Base-by-base conservation (phyloP, 2,329 filamentous ascomycete genomes). In the Bretziella fagacearum region DNA sequence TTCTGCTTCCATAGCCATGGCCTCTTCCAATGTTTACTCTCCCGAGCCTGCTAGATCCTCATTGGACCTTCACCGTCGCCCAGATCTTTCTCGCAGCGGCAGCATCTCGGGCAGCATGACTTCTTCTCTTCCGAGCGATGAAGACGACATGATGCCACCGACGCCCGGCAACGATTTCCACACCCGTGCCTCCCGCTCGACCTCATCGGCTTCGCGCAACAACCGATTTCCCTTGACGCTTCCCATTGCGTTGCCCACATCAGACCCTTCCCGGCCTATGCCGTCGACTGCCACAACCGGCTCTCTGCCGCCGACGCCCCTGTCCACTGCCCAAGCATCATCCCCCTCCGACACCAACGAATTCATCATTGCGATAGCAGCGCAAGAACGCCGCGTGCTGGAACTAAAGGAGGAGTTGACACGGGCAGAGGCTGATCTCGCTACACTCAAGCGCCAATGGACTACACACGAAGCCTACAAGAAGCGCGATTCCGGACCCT, bases 351-450 rank as follows among this genome's bases (percentile, higher is more conserved):
- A 79, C 52, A 66, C 74, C 44, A 73, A 71, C 56, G 70, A 79
- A 44, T 83, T 95, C 56, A 78, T 98, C 54, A 87, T 85, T 52
- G 82, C 87, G 49, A 81, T 98, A 56, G 91, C 91, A 37, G 79
- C 84, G 11, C 87, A 96, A 63, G 91, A 98, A 65, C 74, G 91
- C 49, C 79, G 77, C 54, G 89, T 98, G 1, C 65, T 98, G 49
- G 91, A 96, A 63, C 67, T 98, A 45, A 81, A 79, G 51, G 91
- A 98, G 60, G 89, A 96, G 61, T 68, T 98, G n/a, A 66, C 69
- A 20, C 79, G 79, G 51, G 89, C 91, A 4, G 89, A 98, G 59
- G 64, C 67, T 10, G 82, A 93, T 40, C 67, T 98, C 33, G 67
- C 68, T 40, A 73, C 67, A 35, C 67, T 98, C 52, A 96, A 95